Evolutionary conservation across 1,284 basidiomycete species (phyloP).

Genomic region (Acaromyces ingoldii): DNA sequence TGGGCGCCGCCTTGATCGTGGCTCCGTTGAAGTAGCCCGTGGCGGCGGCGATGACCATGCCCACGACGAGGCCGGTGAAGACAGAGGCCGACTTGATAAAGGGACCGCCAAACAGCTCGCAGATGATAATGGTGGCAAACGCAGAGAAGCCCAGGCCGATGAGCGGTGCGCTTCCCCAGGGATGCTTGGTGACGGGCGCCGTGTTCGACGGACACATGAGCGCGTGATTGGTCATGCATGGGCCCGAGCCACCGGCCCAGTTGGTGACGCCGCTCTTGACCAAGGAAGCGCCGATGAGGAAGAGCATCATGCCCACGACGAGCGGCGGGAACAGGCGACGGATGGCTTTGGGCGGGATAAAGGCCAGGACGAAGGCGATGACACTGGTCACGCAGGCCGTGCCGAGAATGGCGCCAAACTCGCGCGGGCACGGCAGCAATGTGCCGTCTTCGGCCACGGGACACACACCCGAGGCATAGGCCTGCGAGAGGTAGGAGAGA

Average conservation of each 20-base stretch:
- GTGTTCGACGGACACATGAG: conserved; percentile 15
- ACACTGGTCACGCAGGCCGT: conserved; percentile 18
- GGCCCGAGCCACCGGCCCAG: conserved; percentile 22
- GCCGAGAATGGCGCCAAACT: conserved; percentile 17
- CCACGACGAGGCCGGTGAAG: conserved; percentile 20
- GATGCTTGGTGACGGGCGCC: conserved; percentile 7
- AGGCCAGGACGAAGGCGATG: conserved; percentile 16
- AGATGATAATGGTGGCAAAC: conserved; percentile 20
- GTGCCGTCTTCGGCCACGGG: conserved; percentile 7
- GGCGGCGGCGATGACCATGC: conserved; percentile 24
- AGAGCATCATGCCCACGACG: conserved; percentile 22
- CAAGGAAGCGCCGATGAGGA: conserved; percentile 17
- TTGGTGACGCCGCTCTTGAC: conserved; percentile 19
- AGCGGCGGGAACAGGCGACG: conserved; percentile 24
- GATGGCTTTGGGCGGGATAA: conserved; percentile 19
- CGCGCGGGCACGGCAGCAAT: conserved; percentile 19
- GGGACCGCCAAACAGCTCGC: conserved; percentile 25
- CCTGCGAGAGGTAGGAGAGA: conserved; percentile 19
- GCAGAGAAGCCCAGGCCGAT: conserved; percentile 23
- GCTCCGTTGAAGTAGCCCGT: conserved; percentile 22
- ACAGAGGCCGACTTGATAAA: conserved; percentile 26
- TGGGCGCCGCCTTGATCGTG: conserved; percentile 14
- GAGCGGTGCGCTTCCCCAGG: conserved; percentile 21
- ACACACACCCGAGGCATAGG: conserved; percentile 16
- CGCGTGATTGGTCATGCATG: conserved; percentile 14